Conservation (phyloP, 2,329 filamentous ascomycete species). For the Microdochium nivale region DNA sequence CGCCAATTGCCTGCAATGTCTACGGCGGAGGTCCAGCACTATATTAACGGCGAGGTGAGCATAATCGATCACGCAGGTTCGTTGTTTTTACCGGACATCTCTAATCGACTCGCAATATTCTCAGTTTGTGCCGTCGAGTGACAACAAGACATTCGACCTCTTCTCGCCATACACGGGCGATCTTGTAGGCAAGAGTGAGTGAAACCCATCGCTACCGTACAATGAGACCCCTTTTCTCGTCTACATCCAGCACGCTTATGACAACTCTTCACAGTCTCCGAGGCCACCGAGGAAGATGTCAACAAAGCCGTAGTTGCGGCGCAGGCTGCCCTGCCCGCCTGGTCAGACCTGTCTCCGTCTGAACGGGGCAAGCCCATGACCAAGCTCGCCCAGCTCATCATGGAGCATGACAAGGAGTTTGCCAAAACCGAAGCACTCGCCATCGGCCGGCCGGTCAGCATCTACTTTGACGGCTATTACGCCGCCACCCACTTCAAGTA, state of each 20-base stretch:
- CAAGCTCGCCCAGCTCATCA: slow-evolving; percentile 12
- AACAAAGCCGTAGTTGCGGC: slow-evolving; percentile 14
- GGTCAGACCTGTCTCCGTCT: slow-evolving; percentile 9
- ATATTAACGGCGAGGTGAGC: neutral
- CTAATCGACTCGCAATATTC: neutral
- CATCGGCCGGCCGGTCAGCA: slow-evolving; percentile 10
- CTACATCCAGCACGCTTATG: neutral
- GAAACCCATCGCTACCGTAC: neutral
- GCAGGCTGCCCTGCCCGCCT: slow-evolving; percentile 11
- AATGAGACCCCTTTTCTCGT: no score
- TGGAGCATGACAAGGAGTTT: slow-evolving; percentile 6
- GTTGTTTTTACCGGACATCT: neutral
- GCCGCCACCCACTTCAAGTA: slow-evolving; percentile 6
- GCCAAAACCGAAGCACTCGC: slow-evolving; percentile 8
- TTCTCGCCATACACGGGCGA: neutral
- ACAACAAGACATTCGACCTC: neutral
- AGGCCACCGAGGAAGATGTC: slow-evolving; percentile 10
- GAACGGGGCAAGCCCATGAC: slow-evolving; percentile 9
- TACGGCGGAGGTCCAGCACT: neutral
- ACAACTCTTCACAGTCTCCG: neutral
- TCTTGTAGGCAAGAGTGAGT: neutral
- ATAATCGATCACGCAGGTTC: neutral
- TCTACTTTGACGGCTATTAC: slow-evolving; percentile 10
- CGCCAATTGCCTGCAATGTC: neutral
- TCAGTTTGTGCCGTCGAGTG: neutral